Evolutionary conservation across 352 stramenopile genomes (phyloP), one percentile per base, ranked within the genome.

Genomic region (Globisporangium spinosum): DNA sequence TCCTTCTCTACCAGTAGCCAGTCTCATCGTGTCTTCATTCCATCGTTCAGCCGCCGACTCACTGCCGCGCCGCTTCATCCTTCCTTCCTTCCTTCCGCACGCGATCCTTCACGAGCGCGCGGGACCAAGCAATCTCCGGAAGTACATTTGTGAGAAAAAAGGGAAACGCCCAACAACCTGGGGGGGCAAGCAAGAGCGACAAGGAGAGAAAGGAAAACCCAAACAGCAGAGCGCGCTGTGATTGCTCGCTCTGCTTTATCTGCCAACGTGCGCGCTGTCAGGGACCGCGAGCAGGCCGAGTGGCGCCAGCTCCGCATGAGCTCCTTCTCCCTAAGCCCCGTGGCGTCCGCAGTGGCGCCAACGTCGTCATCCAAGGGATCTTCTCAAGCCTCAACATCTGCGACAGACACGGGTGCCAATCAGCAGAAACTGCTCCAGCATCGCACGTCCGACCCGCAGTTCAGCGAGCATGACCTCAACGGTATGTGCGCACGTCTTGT

Each of bases 391-490:
- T 22, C 34, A 20, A 22, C 55, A 12, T 32, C 63, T 3, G 3
- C 38, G 6, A 13, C 27, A 15, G 29, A 25, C 27, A 29, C 2
- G n/a, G 55, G 15, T 10, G 53, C 43, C 6, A n/a, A 57, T 13
- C 34, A 17, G 25, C 62, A 77, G 63, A 59, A 62, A 56, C 70
- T 71, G 65, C 75, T 91, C 29, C 40, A 71, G 53, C 83, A 91
- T 58, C 81, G 83, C 57, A 78, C 79, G 58, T 91, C 83, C 2
- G 83, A 91, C 64, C 83, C 83, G 25, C 71, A 82, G 67, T 81
- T 90, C 40, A 89, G 72, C 62, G 80, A 89, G 54, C 66, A 73
- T 17, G 77, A 87, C 58, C 69, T 87, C 40, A 71, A 85, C 45
- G 79, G 79, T 87, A 61, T 62, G 65, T 63, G 15, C 2, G 38